Evolutionary conservation across 768 basidiomycete genomes (phyloP).

Genomic region (Gymnopilus junonius): DNA sequence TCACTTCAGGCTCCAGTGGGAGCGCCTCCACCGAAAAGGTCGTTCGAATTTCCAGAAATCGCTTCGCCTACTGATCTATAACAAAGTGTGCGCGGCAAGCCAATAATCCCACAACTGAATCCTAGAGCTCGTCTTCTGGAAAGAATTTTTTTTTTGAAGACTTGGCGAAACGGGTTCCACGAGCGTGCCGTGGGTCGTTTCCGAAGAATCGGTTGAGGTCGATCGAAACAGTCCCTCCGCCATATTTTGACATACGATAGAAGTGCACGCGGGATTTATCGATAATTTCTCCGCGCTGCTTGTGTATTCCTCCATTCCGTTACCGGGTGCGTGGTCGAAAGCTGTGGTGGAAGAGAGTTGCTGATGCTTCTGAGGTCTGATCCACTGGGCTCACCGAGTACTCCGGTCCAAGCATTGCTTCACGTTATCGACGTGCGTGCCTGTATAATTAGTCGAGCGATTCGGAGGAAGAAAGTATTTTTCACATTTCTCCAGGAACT

Average conservation of each 20-base stretch:
- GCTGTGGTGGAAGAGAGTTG: too few relatives aligned
- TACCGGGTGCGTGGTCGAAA: background rate
- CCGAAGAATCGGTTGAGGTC: background rate
- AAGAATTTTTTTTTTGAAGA: too few relatives aligned
- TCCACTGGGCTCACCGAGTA: too few relatives aligned
- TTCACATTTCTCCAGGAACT: too few relatives aligned
- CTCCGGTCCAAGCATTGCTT: too few relatives aligned
- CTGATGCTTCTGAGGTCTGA: too few relatives aligned
- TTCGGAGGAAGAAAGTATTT: too few relatives aligned
- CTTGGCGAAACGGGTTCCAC: background rate
- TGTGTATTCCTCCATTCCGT: background rate
- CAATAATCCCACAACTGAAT: background rate
- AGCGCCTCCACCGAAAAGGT: background rate
- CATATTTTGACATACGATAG: background rate
- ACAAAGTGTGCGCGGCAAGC: too few relatives aligned
- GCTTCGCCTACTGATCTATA: background rate
- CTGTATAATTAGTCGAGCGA: too few relatives aligned
- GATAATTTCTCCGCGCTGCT: background rate
- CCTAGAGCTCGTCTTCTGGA: too few relatives aligned
- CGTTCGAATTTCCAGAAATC: background rate
- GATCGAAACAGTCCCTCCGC: background rate
- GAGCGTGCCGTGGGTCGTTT: background rate
- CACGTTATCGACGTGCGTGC: too few relatives aligned
- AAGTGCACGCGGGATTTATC: background rate
- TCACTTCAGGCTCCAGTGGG: background rate